phyloP scores from a whole-genome alignment of 306 rosid genomes.

The Argentina anserina region DNA sequence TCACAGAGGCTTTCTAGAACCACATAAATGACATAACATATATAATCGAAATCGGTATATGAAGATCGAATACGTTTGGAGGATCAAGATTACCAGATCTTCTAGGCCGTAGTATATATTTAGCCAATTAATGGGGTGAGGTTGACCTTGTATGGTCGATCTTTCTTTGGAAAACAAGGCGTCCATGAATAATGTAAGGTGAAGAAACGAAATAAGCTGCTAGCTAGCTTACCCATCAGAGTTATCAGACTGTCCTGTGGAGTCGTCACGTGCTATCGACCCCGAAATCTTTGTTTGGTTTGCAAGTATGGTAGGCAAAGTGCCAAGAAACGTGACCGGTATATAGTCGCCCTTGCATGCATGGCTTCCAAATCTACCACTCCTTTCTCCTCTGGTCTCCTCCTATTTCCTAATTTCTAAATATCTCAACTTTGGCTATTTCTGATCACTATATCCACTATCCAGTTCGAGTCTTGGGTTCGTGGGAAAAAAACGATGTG shows the following conservation, averaged over 20 bases:
- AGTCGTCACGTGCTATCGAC: background rate
- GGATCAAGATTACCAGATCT: background rate
- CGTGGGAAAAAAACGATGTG: background rate
- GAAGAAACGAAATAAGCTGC: background rate
- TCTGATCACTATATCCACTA: background rate
- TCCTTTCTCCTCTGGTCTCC: background rate
- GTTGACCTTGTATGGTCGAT: background rate
- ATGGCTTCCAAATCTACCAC: constrained; percentile 7
- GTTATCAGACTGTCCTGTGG: background rate
- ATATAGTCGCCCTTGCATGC: background rate
- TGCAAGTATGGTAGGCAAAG: background rate
- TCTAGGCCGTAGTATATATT: background rate
- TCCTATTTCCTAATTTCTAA: background rate
- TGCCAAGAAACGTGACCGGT: background rate
- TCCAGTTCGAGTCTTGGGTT: background rate
- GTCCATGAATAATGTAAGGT: background rate
- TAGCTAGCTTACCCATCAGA: background rate
- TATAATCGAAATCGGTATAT: too few relatives aligned
- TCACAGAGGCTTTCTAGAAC: background rate
- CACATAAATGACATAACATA: background rate
- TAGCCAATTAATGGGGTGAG: background rate
- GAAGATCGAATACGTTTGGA: too few relatives aligned
- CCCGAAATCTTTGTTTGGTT: background rate
- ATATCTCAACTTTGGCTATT: background rate
- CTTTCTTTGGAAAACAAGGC: too few relatives aligned